A percentile compares a stretch with the other conserved stretches of the same genome.
Evolutionary conservation across 2,329 filamentous ascomycete species (phyloP).

Genomic region (Calonectria leucothoes): DNA sequence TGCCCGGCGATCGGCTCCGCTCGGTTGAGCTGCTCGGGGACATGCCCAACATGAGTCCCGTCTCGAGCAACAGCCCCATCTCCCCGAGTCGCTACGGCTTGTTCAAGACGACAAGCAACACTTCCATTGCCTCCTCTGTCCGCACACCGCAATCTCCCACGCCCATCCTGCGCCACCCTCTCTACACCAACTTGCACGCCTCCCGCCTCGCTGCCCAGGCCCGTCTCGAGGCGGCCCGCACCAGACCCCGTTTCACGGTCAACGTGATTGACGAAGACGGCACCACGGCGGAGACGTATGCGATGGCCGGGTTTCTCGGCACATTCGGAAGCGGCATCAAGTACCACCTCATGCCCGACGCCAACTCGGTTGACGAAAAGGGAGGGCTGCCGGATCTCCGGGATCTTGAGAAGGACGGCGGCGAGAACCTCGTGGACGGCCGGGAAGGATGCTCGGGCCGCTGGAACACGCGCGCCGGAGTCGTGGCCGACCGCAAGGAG

Average conservation of each 20-base stretch:
- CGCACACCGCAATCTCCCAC: slow-evolving; percentile 24
- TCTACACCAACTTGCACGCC: slow-evolving; percentile 58
- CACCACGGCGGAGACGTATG: slow-evolving; percentile 61
- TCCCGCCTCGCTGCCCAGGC: slow-evolving; percentile 74
- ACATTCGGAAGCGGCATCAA: slow-evolving; percentile 66
- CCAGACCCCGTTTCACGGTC: slow-evolving; percentile 66
- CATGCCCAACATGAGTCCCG: slow-evolving; percentile 32
- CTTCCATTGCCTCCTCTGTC: slow-evolving; percentile 43
- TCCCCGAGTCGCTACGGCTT: slow-evolving; percentile 40
- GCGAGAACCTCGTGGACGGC: slow-evolving; percentile 54
- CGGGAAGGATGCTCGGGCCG: slow-evolving; percentile 58
- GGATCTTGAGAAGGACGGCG: slow-evolving; percentile 61
- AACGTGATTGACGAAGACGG: slow-evolving; percentile 67
- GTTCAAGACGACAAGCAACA: slow-evolving; percentile 50
- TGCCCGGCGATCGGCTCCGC: slow-evolving; percentile 61
- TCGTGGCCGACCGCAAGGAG: slow-evolving; percentile 57
- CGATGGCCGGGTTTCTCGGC: slow-evolving; percentile 72
- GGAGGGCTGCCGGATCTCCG: slow-evolving; percentile 65
- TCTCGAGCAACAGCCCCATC: slow-evolving; percentile 39
- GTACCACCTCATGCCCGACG: slow-evolving; percentile 71
- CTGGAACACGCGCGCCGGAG: slow-evolving; percentile 56
- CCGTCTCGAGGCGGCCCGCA: slow-evolving; percentile 69
- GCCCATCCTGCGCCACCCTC: slow-evolving; percentile 31
- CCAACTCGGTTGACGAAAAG: slow-evolving; percentile 65
- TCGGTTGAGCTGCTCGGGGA: slow-evolving; percentile 25